Base-by-base conservation (phyloP, 1,284 basidiomycete genomes). In the Ceratobasidium theobromae region DNA sequence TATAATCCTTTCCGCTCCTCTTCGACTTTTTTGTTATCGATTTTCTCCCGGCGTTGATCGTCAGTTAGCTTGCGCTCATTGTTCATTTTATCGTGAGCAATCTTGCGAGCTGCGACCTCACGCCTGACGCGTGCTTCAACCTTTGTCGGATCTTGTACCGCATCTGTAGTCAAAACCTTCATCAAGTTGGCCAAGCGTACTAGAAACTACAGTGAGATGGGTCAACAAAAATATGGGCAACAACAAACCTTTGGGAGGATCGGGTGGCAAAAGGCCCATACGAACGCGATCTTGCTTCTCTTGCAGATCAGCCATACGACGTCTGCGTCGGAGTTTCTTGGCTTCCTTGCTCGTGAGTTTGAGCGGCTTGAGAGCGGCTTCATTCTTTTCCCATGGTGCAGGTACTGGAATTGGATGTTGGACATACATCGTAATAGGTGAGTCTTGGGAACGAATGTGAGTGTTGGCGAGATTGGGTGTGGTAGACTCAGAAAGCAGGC, bases 321-420 rank as follows among this genome's bases (percentile, higher is more conserved):
- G 82, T 74, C 95, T 86, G 74, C 93, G 89, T 68, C 96, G 80
- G 86, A 98, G 89, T 83, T 99, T 99, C 86, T 96, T 97, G 82
- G 91, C 88, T 76, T 99, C 96, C 84, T 90, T 94, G 78, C 88
- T 91, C 4, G 95, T 98, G 71, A 97, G 77, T 84, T 93, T 96
- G 69, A 97, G 77, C 1, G 91, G 89, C 73, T 95, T 92, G 55
- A 91, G 77, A 16, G 80, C 81, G 4, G 84, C 81, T 72, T 88
- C 86, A 74, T 86, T 86, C 78, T 92, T 93, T 71, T 96, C 95
- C 9, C 84, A 86, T 3, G 94, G 93, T 1, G 91, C 91, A 40
- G 93, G 92, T 67, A 99, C 95, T 2, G 93, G 93, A 67, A 99
- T 98, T 5, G 96, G 97, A 75, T 99, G 96, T 75, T 98, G 96